Conservation (phyloP, 805 yeast genomes). For the Zygosaccharomyces pseudorouxii region DNA sequence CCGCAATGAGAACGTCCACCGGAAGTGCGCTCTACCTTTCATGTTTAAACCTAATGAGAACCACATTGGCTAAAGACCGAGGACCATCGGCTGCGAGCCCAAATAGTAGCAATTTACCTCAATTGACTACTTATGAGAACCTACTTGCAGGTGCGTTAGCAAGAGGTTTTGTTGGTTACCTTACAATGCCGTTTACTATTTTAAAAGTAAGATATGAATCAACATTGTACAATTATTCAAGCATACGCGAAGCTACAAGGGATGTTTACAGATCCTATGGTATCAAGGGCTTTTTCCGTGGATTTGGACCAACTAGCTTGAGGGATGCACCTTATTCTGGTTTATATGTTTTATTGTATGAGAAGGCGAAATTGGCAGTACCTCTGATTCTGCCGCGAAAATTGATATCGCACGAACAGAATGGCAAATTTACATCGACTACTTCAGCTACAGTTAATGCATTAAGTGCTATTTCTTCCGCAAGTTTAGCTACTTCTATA, state of each 20-base stretch:
- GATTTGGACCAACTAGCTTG: constrained; percentile 79
- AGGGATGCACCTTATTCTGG: constrained; percentile 98
- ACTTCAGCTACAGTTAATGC: constrained; percentile 61
- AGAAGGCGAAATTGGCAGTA: constrained; percentile 55
- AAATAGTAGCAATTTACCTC: constrained; percentile 54
- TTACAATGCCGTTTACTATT: constrained; percentile 93
- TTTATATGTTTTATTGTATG: constrained; percentile 79
- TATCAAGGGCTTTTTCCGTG: constrained; percentile 70
- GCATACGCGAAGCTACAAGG: constrained; percentile 55
- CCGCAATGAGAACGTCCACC: constrained; percentile 81
- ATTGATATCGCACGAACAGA: constrained; percentile 15
- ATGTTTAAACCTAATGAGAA: constrained; percentile 58
- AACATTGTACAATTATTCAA: constrained; percentile 61
- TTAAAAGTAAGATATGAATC: constrained; percentile 88
- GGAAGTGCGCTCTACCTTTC: constrained; percentile 88
- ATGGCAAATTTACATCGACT: constrained; percentile 32
- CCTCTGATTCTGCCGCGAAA: constrained; percentile 39
- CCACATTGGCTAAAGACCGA: constrained; percentile 40
- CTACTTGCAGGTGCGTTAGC: constrained; percentile 71
- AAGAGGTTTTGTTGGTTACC: constrained; percentile 73
- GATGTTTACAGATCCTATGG: constrained; percentile 54
- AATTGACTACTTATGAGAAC: constrained; percentile 64
- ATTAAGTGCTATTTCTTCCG: constrained; percentile 71
- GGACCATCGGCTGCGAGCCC: constrained; percentile 5
- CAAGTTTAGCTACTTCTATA: constrained; percentile 71